Evolutionary conservation across 208 protist genomes (phyloP).

Genomic region (Blechomonas ayalai): DNA sequence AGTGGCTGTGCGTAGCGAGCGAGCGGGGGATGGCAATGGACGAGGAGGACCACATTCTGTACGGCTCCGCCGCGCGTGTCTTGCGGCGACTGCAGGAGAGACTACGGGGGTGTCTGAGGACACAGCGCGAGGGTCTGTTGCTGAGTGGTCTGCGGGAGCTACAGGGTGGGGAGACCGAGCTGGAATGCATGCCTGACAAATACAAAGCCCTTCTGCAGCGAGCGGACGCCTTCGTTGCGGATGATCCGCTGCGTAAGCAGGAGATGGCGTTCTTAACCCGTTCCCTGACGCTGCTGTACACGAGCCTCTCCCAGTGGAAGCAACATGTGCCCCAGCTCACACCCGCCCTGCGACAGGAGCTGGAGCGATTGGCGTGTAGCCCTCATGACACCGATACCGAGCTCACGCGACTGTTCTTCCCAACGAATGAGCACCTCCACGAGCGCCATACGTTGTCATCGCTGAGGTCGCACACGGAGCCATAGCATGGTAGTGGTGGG

Average conservation of each 20-base stretch:
- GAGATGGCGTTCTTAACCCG: constrained; percentile 39
- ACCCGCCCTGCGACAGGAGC: constrained; percentile 15
- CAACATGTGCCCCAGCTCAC: constrained; percentile 33
- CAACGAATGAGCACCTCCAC: constrained; percentile 26
- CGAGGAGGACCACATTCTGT: constrained; percentile 33
- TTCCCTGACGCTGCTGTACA: constrained; percentile 34
- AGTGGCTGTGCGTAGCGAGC: constrained; percentile 14
- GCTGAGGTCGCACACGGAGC: neutral
- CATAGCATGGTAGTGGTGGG: neutral
- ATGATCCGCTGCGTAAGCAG: constrained; percentile 22
- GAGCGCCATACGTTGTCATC: constrained; percentile 18
- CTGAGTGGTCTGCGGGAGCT: constrained; percentile 64
- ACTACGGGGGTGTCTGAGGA: constrained; percentile 30
- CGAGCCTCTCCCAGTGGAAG: constrained; percentile 39
- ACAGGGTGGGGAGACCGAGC: constrained; percentile 36
- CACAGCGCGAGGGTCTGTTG: constrained; percentile 18
- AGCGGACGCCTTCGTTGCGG: constrained; percentile 30
- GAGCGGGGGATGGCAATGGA: constrained; percentile 16
- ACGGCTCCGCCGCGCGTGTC: constrained; percentile 21
- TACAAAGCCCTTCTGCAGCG: constrained; percentile 31
- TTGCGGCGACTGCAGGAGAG: constrained; percentile 38
- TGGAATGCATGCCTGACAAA: constrained; percentile 30
- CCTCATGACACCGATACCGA: constrained; percentile 8
- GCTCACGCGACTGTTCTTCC: constrained; percentile 37
- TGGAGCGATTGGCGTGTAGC: constrained; percentile 28